phyloP scores from a whole-genome alignment of 306 rosid genomes.

The Citrullus mucosospermus region DNA sequence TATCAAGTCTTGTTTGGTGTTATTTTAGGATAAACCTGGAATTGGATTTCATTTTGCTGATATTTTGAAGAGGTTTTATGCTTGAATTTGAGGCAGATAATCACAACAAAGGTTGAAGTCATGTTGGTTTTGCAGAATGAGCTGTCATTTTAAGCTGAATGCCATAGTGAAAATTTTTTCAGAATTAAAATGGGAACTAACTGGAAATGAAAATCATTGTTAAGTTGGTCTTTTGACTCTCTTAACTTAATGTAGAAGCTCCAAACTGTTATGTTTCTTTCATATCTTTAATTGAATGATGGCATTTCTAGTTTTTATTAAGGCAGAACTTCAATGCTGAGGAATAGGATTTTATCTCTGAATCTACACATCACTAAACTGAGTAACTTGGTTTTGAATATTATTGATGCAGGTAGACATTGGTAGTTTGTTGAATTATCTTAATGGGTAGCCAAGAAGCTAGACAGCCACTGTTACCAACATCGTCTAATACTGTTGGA shows the following conservation, averaged over 20 bases:
- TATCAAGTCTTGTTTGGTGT: background rate
- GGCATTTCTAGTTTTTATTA: background rate
- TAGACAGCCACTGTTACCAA: slow-evolving; percentile 26
- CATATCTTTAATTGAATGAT: background rate
- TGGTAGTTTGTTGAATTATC: slow-evolving; percentile 13
- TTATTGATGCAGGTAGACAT: slow-evolving; percentile 9
- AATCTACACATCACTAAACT: background rate
- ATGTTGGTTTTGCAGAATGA: background rate
- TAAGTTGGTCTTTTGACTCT: background rate
- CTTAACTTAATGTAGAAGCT: background rate
- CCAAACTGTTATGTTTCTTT: background rate
- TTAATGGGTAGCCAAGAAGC: slow-evolving; percentile 34
- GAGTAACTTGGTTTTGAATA: background rate
- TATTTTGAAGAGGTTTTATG: background rate
- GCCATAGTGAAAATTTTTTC: background rate
- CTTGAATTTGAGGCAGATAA: background rate
- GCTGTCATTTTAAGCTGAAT: background rate
- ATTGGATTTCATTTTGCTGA: background rate
- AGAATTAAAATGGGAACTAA: background rate
- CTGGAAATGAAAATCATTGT: background rate
- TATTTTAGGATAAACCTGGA: background rate
- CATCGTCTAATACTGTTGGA: slow-evolving; percentile 9
- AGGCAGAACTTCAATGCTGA: background rate
- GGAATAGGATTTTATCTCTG: background rate
- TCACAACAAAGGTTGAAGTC: background rate